These are phyloP conservation scores for Salix koriyanagi DNA, from an alignment of 345 rosid species.

Conservation along the genomic window DNA sequence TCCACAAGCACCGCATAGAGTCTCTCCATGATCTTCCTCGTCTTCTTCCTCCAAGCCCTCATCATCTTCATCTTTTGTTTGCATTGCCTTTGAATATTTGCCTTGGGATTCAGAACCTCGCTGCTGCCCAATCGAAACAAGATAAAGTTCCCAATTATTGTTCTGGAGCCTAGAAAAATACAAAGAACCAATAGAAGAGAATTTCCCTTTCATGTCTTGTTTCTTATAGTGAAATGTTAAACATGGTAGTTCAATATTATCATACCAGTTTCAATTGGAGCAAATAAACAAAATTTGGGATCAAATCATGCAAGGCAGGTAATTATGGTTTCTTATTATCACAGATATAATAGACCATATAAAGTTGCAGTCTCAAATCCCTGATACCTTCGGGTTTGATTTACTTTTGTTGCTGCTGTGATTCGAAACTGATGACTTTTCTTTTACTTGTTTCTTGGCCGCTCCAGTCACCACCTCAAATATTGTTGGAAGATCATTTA, in stretches of 20 bases:
- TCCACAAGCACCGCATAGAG: conserved; percentile 25
- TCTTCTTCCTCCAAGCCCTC: conserved; percentile 22
- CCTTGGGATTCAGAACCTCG: conserved; percentile 11
- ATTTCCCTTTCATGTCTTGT: background rate
- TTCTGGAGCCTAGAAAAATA: background rate
- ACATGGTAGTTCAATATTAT: background rate
- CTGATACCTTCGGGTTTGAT: conserved; percentile 13
- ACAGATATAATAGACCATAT: background rate
- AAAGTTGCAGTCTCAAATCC: background rate
- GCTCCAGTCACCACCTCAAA: conserved; percentile 10
- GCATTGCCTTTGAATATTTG: conserved; percentile 15
- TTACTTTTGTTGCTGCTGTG: conserved; percentile 11
- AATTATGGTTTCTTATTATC: background rate
- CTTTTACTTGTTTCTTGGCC: conserved; percentile 9
- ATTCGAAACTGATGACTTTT: conserved; percentile 1
- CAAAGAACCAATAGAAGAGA: background rate
- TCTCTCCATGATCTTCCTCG: conserved; percentile 24
- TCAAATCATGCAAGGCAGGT: too few relatives aligned
- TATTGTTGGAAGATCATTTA: conserved; percentile 14
- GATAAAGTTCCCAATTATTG: background rate
- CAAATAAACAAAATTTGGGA: background rate
- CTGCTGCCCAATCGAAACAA: conserved; percentile 8
- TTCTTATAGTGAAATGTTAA: background rate
- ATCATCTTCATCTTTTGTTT: conserved; percentile 14
- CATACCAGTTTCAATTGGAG: background rate